phyloP scores from a whole-genome alignment of 2,329 filamentous ascomycete species.

The Neospermospora avenae region DNA sequence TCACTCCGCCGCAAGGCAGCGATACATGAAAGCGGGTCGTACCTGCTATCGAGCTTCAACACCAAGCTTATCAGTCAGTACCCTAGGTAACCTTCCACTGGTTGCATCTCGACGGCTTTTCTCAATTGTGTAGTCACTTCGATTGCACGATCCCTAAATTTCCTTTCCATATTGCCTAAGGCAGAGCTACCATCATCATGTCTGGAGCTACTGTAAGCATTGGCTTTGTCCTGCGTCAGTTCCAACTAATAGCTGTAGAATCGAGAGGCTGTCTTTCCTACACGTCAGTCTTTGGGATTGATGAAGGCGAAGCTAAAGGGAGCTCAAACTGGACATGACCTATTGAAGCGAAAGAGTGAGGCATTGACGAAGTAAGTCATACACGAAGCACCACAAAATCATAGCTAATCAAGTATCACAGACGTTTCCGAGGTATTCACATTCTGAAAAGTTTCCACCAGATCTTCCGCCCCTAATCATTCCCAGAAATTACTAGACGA shows the following conservation, averaged over 20 bases:
- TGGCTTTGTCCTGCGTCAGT: slow-evolving; percentile 9
- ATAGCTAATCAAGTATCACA: slow-evolving; percentile 39
- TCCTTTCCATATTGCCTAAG: neutral
- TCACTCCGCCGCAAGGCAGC: slow-evolving; percentile 3
- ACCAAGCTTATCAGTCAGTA: slow-evolving; percentile 23
- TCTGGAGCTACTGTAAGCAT: slow-evolving; percentile 49
- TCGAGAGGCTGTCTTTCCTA: slow-evolving; percentile 95
- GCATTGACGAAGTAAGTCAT: slow-evolving; percentile 83
- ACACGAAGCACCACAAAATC: neutral
- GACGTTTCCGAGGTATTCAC: slow-evolving; percentile 78
- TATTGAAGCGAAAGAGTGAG: slow-evolving; percentile 97
- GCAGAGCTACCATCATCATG: slow-evolving; percentile 39
- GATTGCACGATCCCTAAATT: neutral
- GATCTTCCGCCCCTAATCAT: slow-evolving; percentile 6
- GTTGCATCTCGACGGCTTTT: neutral
- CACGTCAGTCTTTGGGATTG: slow-evolving; percentile 89
- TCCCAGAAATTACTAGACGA: slow-evolving; percentile 85
- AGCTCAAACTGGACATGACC: slow-evolving; percentile 83
- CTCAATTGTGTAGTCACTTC: neutral
- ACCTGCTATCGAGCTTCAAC: slow-evolving; percentile 25
- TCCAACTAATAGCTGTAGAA: slow-evolving; percentile 54
- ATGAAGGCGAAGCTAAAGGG: slow-evolving; percentile 99
- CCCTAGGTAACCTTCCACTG: neutral
- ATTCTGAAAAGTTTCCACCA: slow-evolving; percentile 12
- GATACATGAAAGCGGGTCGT: slow-evolving; percentile 6